Evolutionary conservation across 2,329 filamentous ascomycete species (phyloP).

Genomic region (Coniella vitis): DNA sequence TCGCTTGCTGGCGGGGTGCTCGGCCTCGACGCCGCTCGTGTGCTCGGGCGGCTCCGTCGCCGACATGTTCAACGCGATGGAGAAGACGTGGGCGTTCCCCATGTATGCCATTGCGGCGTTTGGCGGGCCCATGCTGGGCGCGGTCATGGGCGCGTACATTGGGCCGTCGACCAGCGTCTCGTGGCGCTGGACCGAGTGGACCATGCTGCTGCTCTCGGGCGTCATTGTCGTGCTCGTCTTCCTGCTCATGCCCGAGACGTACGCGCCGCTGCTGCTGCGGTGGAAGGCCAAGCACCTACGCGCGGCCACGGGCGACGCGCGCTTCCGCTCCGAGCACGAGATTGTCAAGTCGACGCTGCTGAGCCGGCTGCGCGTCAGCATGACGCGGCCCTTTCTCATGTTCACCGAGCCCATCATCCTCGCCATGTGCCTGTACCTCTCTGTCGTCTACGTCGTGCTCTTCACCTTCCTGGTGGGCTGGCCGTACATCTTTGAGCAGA

Average conservation of each 20-base stretch:
- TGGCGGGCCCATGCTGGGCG: constrained; percentile 34
- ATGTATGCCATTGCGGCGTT: constrained; percentile 41
- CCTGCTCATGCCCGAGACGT: constrained; percentile 60
- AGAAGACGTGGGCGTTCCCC: constrained; percentile 30
- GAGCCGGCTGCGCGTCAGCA: constrained; percentile 41
- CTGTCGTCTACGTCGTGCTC: constrained; percentile 44
- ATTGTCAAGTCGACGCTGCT: constrained; percentile 43
- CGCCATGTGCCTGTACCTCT: constrained; percentile 42
- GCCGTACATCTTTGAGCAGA: constrained; percentile 38
- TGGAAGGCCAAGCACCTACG: constrained; percentile 54
- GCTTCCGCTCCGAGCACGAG: constrained; percentile 59
- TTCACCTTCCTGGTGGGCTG: constrained; percentile 49
- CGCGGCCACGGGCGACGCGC: constrained; percentile 52
- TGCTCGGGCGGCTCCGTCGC: constrained; percentile 35
- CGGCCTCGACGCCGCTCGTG: constrained; percentile 37
- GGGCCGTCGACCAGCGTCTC: constrained; percentile 45
- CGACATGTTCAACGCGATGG: constrained; percentile 30
- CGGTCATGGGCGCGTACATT: constrained; percentile 53
- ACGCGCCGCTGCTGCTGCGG: constrained; percentile 47
- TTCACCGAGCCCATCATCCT: constrained; percentile 32
- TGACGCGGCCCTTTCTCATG: constrained; percentile 35
- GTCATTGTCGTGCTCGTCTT: constrained; percentile 48
- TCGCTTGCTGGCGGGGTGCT: constrained; percentile 40
- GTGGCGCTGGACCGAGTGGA: constrained; percentile 62
- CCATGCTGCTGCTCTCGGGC: constrained; percentile 56